Base-by-base conservation (phyloP, 257 asterid species). In the Nicotiana sylvestris region DNA sequence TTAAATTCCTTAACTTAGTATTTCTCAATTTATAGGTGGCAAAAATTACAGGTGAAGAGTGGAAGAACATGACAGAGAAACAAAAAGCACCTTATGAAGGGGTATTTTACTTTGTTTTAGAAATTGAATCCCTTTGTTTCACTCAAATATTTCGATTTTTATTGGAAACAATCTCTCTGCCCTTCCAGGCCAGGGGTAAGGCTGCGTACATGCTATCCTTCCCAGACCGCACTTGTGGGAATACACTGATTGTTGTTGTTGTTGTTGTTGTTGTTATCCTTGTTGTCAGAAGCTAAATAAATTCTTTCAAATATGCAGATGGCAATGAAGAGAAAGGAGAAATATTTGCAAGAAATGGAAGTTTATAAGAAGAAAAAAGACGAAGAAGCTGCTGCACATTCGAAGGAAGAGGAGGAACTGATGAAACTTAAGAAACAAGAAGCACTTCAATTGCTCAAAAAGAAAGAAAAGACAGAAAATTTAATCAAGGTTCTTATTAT, bases 381-480 rank as follows among this genome's bases (percentile, higher is more conserved):
- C 1, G 98, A 94, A 86, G 99, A 92, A 78, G 85, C 84, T 3
- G 87, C 92, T 1, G 84, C 16, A 82, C 83, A 83, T 29, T 88
- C 84, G 58, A 92, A 86, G 88, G 97, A 91, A 83, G 99, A 83
- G 77, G 97, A 90, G 25, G 98, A 94, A 84, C 56, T 84, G 46
- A 86, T 87, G 91, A 94, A 96, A 84, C 90, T 96, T 53, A 95
- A 92, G 82, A 94, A 93, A 87, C 97, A 91, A 30, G 98, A 93
- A 90, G 99, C 99, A 15, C 81, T 96, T 91, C 98, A 93, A 64
- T 81, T 96, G 94, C 97, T 96, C 5, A 96, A 92, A 81, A 96
- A 94, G 95, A 93, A 96, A 51, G 97, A 94, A 84, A 96, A 92
- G 84, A 86, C 94, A 0, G 94, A 94, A 18, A 94, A 89, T 82